Evolutionary conservation across 805 yeast genomes (phyloP).

Genomic region (Yarrowia porcina): DNA sequence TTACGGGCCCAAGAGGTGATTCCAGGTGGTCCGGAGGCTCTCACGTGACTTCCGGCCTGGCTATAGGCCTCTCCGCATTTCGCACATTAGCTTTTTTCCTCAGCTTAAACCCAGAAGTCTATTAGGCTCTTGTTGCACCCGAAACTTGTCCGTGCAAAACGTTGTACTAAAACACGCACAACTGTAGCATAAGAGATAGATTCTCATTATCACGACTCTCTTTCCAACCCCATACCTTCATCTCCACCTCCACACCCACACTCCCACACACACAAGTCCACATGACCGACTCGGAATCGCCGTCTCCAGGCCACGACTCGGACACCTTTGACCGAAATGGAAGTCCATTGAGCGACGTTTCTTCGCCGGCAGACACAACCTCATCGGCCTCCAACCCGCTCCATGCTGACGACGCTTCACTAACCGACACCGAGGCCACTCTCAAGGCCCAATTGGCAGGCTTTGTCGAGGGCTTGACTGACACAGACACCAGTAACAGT

Average conservation of each 20-base stretch:
- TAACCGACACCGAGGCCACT: constrained; percentile 15
- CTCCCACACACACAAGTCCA: too few relatives aligned
- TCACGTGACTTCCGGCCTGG: not conserved
- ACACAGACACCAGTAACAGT: not conserved
- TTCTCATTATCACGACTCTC: not conserved
- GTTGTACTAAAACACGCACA: constrained; percentile 25
- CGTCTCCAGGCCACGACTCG: constrained; percentile 25
- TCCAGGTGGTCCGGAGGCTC: not conserved
- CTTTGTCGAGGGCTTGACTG: not conserved
- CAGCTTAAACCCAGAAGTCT: constrained; percentile 5
- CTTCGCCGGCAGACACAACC: not conserved
- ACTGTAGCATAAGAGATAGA: constrained; percentile 7
- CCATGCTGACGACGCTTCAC: not conserved
- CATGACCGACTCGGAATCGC: constrained; percentile 25
- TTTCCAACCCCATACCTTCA: not conserved
- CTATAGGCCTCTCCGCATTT: not conserved
- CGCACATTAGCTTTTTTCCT: not conserved
- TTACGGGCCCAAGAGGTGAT: too few relatives aligned
- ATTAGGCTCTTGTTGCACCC: constrained; percentile 21
- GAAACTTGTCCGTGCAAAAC: constrained; percentile 25
- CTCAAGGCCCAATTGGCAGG: constrained; percentile 23
- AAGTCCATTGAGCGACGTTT: constrained; percentile 21
- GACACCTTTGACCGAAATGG: constrained; percentile 20
- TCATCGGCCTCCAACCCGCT: not conserved
- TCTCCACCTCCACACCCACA: too few relatives aligned